These are phyloP conservation scores for Psophocarpus tetragonolobus DNA, from an alignment of 306 rosid genomes.

Conservation along the genomic window DNA sequence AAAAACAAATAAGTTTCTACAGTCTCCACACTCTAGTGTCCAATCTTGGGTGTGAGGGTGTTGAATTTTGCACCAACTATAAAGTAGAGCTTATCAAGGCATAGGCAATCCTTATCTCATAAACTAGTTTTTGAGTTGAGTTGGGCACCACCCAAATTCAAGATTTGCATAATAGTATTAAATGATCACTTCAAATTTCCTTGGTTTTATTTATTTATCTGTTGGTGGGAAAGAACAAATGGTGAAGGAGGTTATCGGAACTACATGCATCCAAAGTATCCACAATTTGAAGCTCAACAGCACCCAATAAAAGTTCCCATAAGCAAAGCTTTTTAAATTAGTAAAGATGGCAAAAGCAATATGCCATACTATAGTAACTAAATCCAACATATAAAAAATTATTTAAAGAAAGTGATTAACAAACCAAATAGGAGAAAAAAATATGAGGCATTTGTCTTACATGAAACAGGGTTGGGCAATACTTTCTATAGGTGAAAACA, in stretches of 20 bases:
- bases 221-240: not conserved
- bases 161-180: not conserved
- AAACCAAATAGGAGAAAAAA: not conserved
- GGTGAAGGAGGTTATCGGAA: not conserved
- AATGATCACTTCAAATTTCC: not conserved
- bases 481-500: slow-evolving; percentile 8
- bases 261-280: not conserved
- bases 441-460: not conserved
- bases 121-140: not conserved
- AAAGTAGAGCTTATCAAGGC: not conserved
- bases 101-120: not conserved
- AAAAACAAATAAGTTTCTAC: not conserved
- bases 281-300: not conserved
- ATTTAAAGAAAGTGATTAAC: slow-evolving; percentile 7
- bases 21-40: not conserved
- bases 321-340: not conserved
- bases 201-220: not conserved
- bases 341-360: not conserved
- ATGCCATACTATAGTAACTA: not conserved
- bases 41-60: not conserved
- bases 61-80: not conserved
- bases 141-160: not conserved
- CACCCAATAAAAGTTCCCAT: not conserved
- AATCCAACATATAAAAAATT: not conserved
- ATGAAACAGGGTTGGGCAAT: slow-evolving; percentile 2